Evolutionary conservation across 352 stramenopile species (phyloP), one percentile per base, ranked within the genome.

Genomic region (Phytophthora tubulina): DNA sequence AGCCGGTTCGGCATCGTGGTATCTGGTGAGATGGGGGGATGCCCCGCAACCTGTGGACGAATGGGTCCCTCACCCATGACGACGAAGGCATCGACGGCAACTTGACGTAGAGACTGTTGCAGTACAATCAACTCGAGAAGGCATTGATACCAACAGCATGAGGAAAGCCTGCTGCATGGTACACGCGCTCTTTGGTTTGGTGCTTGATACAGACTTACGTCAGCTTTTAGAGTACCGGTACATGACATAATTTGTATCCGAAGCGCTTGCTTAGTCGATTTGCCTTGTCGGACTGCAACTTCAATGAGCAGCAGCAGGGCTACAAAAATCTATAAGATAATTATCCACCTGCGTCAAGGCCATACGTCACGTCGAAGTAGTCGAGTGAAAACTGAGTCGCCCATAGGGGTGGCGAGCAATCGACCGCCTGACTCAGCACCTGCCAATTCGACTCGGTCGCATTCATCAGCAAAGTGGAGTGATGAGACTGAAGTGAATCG

Each of bases 41-140:
- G n/a, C n/a, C 31, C 11, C 27, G 30, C 27, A 61, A 33, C 6
- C 53, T 74, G 67, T 70, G 44, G 67, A 74, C 67, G 67, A 74
- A 74, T 70, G 49, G 66, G 17, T 70, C 50, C 15, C 36, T 59
- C 17, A 21, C 17, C 21, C 14, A 38, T 63, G 42, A 53, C 55
- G 55, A 27, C 41, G 33, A 65, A 52, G 5, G 42, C 38, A 69
- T 56, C 50, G 41, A 56, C 50, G 35, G 6, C 3, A 42, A 48
- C 7, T 33, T 46, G 33, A 45, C 31, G n/a, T 46, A n/a, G 8
- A 15, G 35, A 58, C 2, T 50, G 15, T 27, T 9, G 21, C 21
- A 27, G 21, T 27, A 27, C 21, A 27, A 27, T 27, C 44, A 50
- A 17, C 41, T 10, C 41, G 41, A 48, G 50, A 30, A 15, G 32